phyloP scores from a whole-genome alignment of 371 early-diverging fungal species.

The Mortierella sp. region DNA sequence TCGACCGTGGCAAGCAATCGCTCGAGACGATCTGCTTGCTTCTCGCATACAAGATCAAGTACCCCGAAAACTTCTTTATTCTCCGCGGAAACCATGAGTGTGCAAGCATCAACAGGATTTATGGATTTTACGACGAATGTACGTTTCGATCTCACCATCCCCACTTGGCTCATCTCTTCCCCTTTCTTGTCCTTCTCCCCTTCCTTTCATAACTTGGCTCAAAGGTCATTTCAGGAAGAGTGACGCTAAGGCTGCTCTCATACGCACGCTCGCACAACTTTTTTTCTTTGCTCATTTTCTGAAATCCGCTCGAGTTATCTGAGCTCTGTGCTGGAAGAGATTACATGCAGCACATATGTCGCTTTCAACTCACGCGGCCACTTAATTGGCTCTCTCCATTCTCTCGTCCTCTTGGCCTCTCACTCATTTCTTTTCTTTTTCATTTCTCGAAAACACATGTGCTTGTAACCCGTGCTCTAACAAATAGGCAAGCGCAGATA shows the following conservation, averaged over 20 bases:
- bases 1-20: conserved; percentile 96
- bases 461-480: conserved; percentile 1
- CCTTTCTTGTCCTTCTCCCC: neutral
- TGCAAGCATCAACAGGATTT: conserved; percentile 95
- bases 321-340: too few species aligned
- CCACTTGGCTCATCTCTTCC: neutral
- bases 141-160: conserved; percentile 37
- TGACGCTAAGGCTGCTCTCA: too few species aligned
- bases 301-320: too few species aligned
- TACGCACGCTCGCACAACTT: too few species aligned
- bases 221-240: neutral
- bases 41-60: conserved; percentile 95
- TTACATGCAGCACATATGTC: too few species aligned
- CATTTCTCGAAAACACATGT: neutral
- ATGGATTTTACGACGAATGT: conserved; percentile 99
- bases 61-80: conserved; percentile 93
- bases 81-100: conserved; percentile 98
- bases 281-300: too few species aligned
- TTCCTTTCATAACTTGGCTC: neutral
- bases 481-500: conserved; percentile 86
- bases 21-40: conserved; percentile 95
- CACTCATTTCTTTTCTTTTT: neutral
- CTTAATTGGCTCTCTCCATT: conserved; percentile 9
- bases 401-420: neutral
- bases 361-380: neutral